Conservation (phyloP, 1,139 yeast genomes). For the Scheffersomyces titani region DNA sequence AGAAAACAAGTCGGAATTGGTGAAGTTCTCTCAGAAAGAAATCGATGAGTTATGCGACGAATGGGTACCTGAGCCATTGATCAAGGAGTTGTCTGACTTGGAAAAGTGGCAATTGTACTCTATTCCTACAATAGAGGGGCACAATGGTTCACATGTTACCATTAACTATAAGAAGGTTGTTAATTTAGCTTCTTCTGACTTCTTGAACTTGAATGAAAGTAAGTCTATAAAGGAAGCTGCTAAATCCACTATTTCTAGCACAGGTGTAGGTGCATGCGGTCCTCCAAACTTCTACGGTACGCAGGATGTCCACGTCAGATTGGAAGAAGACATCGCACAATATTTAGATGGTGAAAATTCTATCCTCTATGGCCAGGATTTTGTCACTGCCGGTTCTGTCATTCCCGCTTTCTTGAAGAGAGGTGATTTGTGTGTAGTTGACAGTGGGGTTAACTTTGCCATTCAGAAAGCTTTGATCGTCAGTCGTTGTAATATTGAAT, state of each 20-base stretch:
- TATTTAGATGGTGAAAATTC: constrained; percentile 78
- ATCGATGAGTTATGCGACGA: constrained; percentile 83
- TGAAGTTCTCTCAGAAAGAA: constrained; percentile 64
- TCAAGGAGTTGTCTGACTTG: constrained; percentile 48
- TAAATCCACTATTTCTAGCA: constrained; percentile 55
- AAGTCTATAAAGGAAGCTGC: constrained; percentile 56
- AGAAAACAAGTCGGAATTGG: constrained; percentile 71
- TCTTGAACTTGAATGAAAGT: constrained; percentile 56
- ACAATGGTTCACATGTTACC: constrained; percentile 52
- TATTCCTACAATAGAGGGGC: constrained; percentile 64
- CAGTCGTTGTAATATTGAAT: constrained; percentile 81
- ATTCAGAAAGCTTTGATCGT: constrained; percentile 87
- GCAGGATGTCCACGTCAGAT: constrained; percentile 84
- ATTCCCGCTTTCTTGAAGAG: constrained; percentile 93
- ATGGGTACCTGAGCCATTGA: constrained; percentile 89
- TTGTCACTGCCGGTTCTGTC: constrained; percentile 92
- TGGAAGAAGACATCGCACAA: constrained; percentile 73
- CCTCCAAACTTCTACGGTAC: constrained; percentile 98
- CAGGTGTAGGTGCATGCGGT: constrained; percentile 98
- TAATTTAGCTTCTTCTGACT: constrained; percentile 68
- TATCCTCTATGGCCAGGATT: constrained; percentile 91
- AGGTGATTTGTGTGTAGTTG: constrained; percentile 91
- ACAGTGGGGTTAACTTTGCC: constrained; percentile 72
- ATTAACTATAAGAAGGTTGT: constrained; percentile 39
- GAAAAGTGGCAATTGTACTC: constrained; percentile 65